A percentile compares a stretch with the other conserved stretches of the same genome.
These are phyloP conservation scores for Rosa rugosa DNA, from an alignment of 306 rosid genomes.

Conservation along the genomic window DNA sequence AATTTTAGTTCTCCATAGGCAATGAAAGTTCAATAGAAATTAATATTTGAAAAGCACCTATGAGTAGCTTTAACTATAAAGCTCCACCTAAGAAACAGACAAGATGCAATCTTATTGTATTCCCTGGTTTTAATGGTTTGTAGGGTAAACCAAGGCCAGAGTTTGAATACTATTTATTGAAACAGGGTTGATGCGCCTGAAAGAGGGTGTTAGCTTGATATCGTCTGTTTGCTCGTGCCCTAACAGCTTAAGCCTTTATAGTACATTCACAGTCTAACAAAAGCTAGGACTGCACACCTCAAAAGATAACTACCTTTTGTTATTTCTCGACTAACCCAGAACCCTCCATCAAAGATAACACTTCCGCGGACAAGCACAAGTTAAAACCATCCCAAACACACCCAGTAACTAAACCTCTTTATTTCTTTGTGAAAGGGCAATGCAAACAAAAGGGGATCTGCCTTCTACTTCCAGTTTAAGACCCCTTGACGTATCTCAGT, in stretches of 20 bases:
- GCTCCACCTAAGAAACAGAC: not conserved
- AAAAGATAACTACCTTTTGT: not conserved
- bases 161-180: not conserved
- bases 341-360: not conserved
- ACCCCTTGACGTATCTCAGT: not conserved
- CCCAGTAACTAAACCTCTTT: not conserved
- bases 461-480: not conserved
- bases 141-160: not conserved
- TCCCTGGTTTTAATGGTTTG: not conserved
- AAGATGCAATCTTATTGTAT: not conserved
- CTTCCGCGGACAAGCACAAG: not conserved
- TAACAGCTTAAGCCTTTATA: not conserved
- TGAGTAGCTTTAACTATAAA: not conserved
- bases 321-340: not conserved
- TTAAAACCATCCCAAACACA: not conserved
- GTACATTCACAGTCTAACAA: not conserved
- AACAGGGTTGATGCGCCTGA: not conserved
- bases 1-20: constrained; percentile 1
- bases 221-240: not conserved
- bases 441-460: not conserved
- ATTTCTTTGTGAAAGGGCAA: not conserved
- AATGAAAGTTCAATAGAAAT: not conserved
- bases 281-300: not conserved
- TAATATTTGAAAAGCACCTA: not conserved
- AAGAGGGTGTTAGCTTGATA: not conserved